Evolutionary conservation across 768 basidiomycete genomes (phyloP).

Genomic region (Lentinula guzmanii): DNA sequence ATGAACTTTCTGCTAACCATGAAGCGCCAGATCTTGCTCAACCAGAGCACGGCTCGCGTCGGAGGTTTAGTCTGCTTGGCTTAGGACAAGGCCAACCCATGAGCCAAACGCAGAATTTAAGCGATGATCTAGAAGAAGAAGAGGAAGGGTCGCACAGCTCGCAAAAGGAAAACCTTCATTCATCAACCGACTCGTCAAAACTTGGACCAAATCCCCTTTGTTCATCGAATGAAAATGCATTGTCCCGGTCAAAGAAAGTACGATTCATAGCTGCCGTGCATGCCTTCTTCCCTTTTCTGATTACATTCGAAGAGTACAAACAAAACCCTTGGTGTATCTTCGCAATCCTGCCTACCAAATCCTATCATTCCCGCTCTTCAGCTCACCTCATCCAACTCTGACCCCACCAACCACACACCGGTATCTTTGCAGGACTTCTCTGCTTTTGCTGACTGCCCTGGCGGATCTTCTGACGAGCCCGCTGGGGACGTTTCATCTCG

Average conservation of each 20-base stretch:
- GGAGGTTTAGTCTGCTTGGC: conserved; percentile 54
- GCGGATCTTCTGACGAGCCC: too few species aligned
- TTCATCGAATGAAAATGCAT: not conserved
- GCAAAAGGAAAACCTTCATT: conserved; percentile 46
- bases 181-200: not conserved
- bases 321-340: not conserved
- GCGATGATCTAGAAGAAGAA: conserved; percentile 18
- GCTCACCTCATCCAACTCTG: not conserved
- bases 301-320: not conserved
- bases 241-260: not conserved
- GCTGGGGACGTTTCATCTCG: not conserved
- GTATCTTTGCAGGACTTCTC: not conserved
- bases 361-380: not conserved
- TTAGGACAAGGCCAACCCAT: conserved; percentile 30
- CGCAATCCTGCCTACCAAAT: not conserved
- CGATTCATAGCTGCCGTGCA: not conserved
- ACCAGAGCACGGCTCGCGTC: conserved; percentile 24
- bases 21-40: conserved; percentile 12
- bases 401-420: not conserved
- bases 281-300: not conserved
- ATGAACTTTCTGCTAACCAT: not conserved
- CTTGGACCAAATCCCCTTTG: not conserved
- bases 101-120: conserved; percentile 40
- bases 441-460: not conserved
- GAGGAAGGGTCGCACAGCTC: conserved; percentile 27